Evolutionary conservation across 1,284 basidiomycete genomes (phyloP), one percentile per base, ranked within the genome.

Genomic region (Crepidotus sp.): DNA sequence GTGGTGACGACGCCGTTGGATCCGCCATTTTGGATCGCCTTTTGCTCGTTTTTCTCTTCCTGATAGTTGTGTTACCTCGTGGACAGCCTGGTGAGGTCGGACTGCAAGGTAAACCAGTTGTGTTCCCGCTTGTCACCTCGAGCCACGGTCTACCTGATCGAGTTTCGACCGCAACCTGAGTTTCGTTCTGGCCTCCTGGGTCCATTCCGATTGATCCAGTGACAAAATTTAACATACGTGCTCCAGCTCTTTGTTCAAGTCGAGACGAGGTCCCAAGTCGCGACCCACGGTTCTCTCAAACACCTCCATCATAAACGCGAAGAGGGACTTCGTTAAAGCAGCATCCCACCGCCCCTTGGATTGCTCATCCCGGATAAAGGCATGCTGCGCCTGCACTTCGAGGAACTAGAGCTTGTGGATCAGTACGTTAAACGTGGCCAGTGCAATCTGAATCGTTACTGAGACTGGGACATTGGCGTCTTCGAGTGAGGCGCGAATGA

Each of bases 301-400:
- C n/a, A 91, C 77, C 59, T 96, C 92, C 71, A 95, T 73, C 87
- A 95, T 85, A 62, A 87, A 85, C 3, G 69, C 69, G 60, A 95
- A 93, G 42, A 92, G 60, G 9, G 82, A 83, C 34, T 80, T 71
- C 0, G 89, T 87, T 38, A 95, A 67, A 0, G 91, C 91, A 7
- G 90, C 89, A 59, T 96, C 92, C 88, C 90, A 96, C 41, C 92
- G 76, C 1, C 89, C 91, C 61, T 95, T 95, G 27, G 85, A 90
- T 3, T 76, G 74, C 57, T 92, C 87, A 61, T 95, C 92, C 5
- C 92, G 80, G 55, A 95, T 83, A 64, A 95, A 96, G 3, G 92
- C 92, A 56, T 95, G 92, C 57, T 94, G 91, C 0, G 91, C 92
- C 62, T 93, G 90, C 6, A 93, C 88, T 58, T 94, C 90, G 46